Percentiles rank a stretch among this genome's conserved stretches.
phyloP scores from a whole-genome alignment of 441 rosid species.

The Raphanus hybrid region DNA sequence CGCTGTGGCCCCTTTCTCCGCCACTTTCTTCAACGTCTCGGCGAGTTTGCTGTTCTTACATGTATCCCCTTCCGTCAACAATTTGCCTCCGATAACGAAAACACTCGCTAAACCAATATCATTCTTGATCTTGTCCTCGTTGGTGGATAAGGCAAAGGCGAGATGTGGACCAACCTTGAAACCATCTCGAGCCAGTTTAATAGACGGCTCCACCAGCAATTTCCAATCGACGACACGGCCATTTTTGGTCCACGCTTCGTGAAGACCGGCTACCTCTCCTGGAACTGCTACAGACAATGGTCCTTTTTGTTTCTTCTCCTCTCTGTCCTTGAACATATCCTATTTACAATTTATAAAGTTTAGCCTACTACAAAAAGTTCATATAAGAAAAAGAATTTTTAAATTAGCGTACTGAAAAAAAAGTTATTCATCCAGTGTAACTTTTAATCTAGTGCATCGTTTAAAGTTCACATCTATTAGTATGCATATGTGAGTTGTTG shows the following conservation, averaged over 20 bases:
- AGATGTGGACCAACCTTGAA: constrained; percentile 66
- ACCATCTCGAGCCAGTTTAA: constrained; percentile 67
- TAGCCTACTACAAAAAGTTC: not conserved
- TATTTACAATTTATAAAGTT: constrained; percentile 29
- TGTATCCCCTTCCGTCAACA: constrained; percentile 61
- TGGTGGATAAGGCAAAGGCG: constrained; percentile 37
- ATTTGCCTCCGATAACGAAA: constrained; percentile 61
- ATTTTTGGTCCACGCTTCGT: constrained; percentile 70
- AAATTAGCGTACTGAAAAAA: not conserved
- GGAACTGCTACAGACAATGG: constrained; percentile 83
- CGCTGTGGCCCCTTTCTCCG: constrained; percentile 67
- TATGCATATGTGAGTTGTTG: not conserved
- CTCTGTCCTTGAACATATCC: constrained; percentile 71
- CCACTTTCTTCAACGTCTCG: constrained; percentile 57
- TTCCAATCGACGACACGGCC: constrained; percentile 69
- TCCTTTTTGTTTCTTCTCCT: constrained; percentile 55
- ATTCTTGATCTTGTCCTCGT: constrained; percentile 34
- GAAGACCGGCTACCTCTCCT: constrained; percentile 86
- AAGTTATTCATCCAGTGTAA: too few relatives aligned
- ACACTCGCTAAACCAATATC: constrained; percentile 64
- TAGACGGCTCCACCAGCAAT: constrained; percentile 66
- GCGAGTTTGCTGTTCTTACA: constrained; percentile 69
- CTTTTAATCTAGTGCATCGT: too few relatives aligned
- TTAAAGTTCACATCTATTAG: not conserved
- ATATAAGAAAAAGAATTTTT: not conserved